Evolutionary conservation across 345 rosid genomes (phyloP), one percentile per base, ranked within the genome.

Genomic region (Clarkia xantiana): DNA sequence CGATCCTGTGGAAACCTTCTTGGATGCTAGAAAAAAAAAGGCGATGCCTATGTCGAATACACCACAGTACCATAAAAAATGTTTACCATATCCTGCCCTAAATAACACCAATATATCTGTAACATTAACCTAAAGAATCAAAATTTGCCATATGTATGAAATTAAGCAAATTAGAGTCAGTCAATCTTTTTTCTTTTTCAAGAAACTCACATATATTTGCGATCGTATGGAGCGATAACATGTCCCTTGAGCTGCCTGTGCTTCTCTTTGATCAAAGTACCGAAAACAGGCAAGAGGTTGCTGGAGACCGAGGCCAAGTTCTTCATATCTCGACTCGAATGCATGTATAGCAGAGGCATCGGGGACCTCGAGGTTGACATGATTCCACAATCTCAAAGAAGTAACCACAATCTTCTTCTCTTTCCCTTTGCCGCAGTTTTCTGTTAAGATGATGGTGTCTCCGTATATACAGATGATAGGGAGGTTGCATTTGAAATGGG

Each of bases 21-120:
- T 70, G 62, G 86, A 91, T 2, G 96, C 96, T 5, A 91, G 54
- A 66, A 81, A 89, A n/a, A n/a, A 25, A 91, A 91, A 0, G 75
- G 69, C 14, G 96, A 77, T 44, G 84, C 82, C 98, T 96, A 91
- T n/a, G 94, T 83, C 0, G 94, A 83, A 76, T 91, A 86, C 0
- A 76, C 62, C 54, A 86, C 54, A 91, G 58, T 14, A 62, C 59
- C 58, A 86, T 93, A 17, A 91, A 72, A 49, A 75, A 73, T 10
- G 89, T 67, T 49, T 86, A 85, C 98, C 98, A 86, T 70, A 62
- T 64, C 59, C 97, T 86, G 60, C 76, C 50, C 23, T 10, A n/a
- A n/a, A n/a, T n/a, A 29, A 29, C 8, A 2, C 2, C 5, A 22
- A 2, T 2, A 2, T 22, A 22, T 22, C 5, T n/a, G n/a, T n/a